A percentile compares a stretch with the other conserved stretches of the same genome.
These are phyloP conservation scores for Capronia coronata DNA, from an alignment of 2,329 filamentous ascomycete genomes.

Conservation along the genomic window DNA sequence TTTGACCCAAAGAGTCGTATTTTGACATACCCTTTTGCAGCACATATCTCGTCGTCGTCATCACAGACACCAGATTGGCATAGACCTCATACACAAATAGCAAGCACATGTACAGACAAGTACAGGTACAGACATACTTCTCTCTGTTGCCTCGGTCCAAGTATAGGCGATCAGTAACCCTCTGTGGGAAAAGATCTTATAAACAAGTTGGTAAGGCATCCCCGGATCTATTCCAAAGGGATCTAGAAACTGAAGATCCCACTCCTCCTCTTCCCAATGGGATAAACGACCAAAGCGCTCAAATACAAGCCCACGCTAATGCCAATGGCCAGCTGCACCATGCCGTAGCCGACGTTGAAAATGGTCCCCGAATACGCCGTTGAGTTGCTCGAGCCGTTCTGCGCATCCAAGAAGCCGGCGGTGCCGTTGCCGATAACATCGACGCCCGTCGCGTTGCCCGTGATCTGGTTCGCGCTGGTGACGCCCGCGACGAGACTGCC, in stretches of 20 bases:
- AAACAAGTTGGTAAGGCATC: too few relatives aligned
- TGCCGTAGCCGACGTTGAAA: conserved; percentile 42
- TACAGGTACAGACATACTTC: too few relatives aligned
- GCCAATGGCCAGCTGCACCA: conserved; percentile 44
- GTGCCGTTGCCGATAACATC: conserved; percentile 40
- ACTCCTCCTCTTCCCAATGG: conserved; percentile 41
- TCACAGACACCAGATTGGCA: too few relatives aligned
- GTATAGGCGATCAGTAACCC: too few relatives aligned
- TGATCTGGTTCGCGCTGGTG: conserved; percentile 40
- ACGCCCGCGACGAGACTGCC: conserved; percentile 53
- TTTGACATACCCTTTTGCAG: too few relatives aligned
- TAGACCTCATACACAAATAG: too few relatives aligned
- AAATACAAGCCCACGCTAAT: conserved; percentile 44
- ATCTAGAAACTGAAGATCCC: conserved; percentile 41
- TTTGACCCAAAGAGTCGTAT: too few relatives aligned
- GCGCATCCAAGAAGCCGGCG: conserved; percentile 22
- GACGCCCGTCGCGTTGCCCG: conserved; percentile 38
- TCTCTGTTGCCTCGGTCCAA: too few relatives aligned
- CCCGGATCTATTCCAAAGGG: too few relatives aligned
- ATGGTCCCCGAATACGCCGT: conserved; percentile 32
- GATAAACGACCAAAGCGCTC: conserved; percentile 43
- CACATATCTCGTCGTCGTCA: too few relatives aligned
- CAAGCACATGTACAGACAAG: too few relatives aligned
- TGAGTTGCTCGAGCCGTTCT: conserved; percentile 6
- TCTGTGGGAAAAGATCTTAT: too few relatives aligned